phyloP scores from a whole-genome alignment of 129 eudicot species.

The Heracleum sosnowskyi region DNA sequence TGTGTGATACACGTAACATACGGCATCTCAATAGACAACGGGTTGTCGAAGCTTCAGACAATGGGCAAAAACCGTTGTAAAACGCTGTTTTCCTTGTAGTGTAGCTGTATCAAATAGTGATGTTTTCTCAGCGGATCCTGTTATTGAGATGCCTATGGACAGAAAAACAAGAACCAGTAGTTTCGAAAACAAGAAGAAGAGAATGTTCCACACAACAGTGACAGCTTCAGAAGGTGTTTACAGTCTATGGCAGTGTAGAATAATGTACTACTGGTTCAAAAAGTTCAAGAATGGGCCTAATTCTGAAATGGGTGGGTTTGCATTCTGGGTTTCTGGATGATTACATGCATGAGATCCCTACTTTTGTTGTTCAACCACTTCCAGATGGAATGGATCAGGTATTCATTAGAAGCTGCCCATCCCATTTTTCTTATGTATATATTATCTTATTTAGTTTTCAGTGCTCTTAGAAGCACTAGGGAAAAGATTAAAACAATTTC shows the following conservation, averaged over 20 bases:
- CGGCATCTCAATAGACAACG: no score
- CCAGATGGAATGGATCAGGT: constrained; percentile 90
- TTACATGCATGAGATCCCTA: constrained; percentile 97
- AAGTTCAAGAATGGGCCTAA: constrained; percentile 34
- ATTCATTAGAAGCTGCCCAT: background rate
- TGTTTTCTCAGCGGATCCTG: constrained; percentile 45
- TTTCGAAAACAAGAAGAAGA: constrained; percentile 23
- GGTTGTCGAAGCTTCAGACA: no score
- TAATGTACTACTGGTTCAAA: constrained; percentile 97
- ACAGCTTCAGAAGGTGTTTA: constrained; percentile 82
- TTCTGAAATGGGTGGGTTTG: constrained; percentile 99
- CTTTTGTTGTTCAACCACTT: constrained; percentile 92
- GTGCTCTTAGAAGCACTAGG: no score
- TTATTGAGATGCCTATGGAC: constrained; percentile 54
- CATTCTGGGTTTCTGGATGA: constrained; percentile 78
- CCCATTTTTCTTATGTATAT: background rate
- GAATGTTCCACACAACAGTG: constrained; percentile 92
- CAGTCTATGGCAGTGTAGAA: constrained; percentile 87
- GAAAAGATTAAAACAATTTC: no score
- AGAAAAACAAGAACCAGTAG: constrained; percentile 12
- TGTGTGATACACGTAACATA: no score
- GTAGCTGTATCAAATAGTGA: constrained; percentile 22
- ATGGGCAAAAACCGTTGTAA: no score
- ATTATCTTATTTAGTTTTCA: background rate
- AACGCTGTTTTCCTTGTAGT: no score